Conservation (phyloP, 2,329 filamentous ascomycete genomes). For the Chaetomium olivaceum region DNA sequence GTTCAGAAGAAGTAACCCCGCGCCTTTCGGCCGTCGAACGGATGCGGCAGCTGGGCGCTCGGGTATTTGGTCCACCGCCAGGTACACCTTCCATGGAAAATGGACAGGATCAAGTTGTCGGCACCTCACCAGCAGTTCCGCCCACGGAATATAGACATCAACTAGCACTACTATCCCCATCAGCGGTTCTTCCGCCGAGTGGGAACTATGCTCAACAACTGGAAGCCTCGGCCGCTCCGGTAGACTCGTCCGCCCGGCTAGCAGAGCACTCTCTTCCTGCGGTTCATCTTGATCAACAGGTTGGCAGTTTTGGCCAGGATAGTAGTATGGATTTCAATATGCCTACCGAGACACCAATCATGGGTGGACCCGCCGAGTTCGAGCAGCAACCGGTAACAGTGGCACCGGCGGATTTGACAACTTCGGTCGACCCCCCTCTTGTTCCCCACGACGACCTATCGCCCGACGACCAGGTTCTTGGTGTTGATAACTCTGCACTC, state of each 20-base stretch:
- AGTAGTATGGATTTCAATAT: conserved; percentile 7
- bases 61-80: conserved; percentile 12
- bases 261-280: not conserved
- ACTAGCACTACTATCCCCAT: conserved; percentile 17
- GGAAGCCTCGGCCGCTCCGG: not conserved
- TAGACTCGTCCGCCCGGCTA: not conserved
- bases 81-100: not conserved
- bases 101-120: not conserved
- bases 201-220: conserved; percentile 11
- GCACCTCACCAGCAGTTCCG: not conserved
- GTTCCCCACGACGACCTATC: conserved; percentile 6
- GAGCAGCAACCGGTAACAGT: conserved; percentile 28
- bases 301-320: conserved; percentile 4
- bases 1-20: conserved; percentile 1
- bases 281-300: not conserved
- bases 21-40: conserved; percentile 24
- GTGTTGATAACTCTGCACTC: not conserved
- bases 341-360: not conserved
- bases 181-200: conserved; percentile 15
- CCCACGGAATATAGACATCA: not conserved
- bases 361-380: conserved; percentile 8
- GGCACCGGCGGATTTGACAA: conserved; percentile 30
- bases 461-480: conserved; percentile 14
- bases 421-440: conserved; percentile 14
- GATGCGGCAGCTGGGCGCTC: conserved; percentile 17